phyloP scores from a whole-genome alignment of 768 basidiomycete species.

The Lactarius quietus region DNA sequence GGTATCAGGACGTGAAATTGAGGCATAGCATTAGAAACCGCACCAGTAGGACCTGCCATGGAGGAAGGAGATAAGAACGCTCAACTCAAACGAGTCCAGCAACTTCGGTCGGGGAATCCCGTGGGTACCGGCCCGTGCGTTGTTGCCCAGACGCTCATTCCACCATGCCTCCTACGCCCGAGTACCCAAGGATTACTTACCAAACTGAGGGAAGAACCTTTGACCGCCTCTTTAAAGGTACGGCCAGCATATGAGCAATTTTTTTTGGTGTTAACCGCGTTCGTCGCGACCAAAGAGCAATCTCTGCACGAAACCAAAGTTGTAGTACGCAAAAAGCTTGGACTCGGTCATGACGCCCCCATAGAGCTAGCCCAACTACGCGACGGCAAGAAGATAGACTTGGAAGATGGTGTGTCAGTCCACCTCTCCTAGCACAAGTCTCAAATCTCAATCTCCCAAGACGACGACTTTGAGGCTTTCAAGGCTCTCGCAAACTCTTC shows the following conservation, averaged over 20 bases:
- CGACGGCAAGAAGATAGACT: constrained; percentile 50
- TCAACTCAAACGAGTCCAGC: too few relatives aligned
- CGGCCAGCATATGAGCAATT: neutral
- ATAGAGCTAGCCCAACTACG: constrained; percentile 52
- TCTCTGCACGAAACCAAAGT: constrained; percentile 56
- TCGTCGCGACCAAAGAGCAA: constrained; percentile 42
- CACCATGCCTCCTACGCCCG: neutral
- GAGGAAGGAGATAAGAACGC: neutral
- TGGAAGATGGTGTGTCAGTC: constrained; percentile 67
- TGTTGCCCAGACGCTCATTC: neutral
- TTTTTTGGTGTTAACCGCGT: constrained; percentile 15
- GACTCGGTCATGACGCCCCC: constrained; percentile 38
- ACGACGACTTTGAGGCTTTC: constrained; percentile 80
- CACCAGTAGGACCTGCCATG: constrained; percentile 25
- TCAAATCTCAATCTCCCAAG: constrained; percentile 36
- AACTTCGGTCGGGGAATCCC: constrained; percentile 12
- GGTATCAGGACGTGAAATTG: neutral
- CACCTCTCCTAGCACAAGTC: neutral
- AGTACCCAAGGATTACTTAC: constrained; percentile 20
- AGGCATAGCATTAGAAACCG: neutral
- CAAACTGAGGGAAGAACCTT: constrained; percentile 37
- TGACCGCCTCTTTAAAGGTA: constrained; percentile 53
- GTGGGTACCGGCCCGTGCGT: constrained; percentile 3
- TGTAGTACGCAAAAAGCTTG: constrained; percentile 60
- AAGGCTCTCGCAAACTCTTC: constrained; percentile 41